A percentile compares a stretch with the other conserved stretches of the same genome.
Conservation (phyloP, 2,329 filamentous ascomycete species). For the Metarhizium album region DNA sequence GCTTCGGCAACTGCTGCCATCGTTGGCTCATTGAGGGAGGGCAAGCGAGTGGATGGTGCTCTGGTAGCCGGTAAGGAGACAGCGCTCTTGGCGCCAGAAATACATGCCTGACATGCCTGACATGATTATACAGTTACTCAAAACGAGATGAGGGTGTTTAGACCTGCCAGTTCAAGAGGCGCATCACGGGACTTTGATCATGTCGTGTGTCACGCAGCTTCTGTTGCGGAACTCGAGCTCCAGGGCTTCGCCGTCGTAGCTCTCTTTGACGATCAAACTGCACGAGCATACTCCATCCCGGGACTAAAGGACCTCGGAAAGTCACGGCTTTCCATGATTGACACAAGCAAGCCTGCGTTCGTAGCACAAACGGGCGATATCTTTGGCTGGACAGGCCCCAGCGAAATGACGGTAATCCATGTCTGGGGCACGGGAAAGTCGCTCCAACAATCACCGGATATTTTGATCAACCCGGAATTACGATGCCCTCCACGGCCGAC, state of each 20-base stretch:
- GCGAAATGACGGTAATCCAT: constrained; percentile 72
- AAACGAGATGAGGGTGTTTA: constrained; percentile 79
- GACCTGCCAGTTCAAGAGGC: constrained; percentile 75
- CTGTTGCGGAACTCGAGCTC: constrained; percentile 62
- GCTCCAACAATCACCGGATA: constrained; percentile 56
- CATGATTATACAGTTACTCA: constrained; percentile 37
- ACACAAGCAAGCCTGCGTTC: constrained; percentile 58
- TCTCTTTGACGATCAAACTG: constrained; percentile 72
- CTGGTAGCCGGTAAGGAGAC: constrained; percentile 56
- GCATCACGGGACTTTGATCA: constrained; percentile 85
- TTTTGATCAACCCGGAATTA: constrained; percentile 66
- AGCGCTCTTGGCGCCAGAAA: background rate
- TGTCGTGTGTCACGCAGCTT: constrained; percentile 68
- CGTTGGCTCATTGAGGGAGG: constrained; percentile 67
- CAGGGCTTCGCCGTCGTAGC: constrained; percentile 71
- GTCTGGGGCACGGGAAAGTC: constrained; percentile 68
- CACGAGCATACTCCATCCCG: constrained; percentile 78
- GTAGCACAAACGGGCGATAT: constrained; percentile 74
- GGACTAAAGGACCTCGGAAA: constrained; percentile 73
- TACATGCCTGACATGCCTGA: too few species aligned
- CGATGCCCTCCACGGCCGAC: constrained; percentile 71
- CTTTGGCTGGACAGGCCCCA: constrained; percentile 79
- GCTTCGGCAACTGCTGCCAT: constrained; percentile 65
- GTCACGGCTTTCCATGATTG: constrained; percentile 56
- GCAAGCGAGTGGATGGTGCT: constrained; percentile 66